Conservation (phyloP, 345 rosid genomes). For the Lenwebbia sp. region DNA sequence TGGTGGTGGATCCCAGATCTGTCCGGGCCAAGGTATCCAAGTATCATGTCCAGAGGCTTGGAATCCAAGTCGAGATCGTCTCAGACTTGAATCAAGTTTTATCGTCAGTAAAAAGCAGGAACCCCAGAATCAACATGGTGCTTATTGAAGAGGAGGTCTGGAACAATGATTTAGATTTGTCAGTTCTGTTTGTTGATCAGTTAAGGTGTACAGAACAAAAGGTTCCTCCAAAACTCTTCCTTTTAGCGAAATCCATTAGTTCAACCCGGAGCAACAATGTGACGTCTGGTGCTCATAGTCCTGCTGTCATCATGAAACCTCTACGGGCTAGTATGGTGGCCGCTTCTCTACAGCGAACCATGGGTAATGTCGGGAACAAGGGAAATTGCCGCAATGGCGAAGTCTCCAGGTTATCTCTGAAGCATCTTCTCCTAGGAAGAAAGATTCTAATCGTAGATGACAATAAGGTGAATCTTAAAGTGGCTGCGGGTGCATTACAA, state of each 20-base stretch:
- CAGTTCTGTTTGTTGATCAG: constrained; percentile 23
- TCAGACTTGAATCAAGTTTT: constrained; percentile 39
- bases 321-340: constrained; percentile 83
- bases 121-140: constrained; percentile 35
- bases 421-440: constrained; percentile 63
- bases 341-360: constrained; percentile 62
- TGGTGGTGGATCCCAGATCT: constrained; percentile 70
- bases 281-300: constrained; percentile 15
- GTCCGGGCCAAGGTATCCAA: constrained; percentile 65
- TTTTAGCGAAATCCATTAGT: constrained; percentile 46
- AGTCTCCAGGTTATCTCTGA: constrained; percentile 37
- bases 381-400: constrained; percentile 49
- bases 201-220: constrained; percentile 15
- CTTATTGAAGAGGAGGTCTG: constrained; percentile 82
- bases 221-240: constrained; percentile 40
- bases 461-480: constrained; percentile 75
- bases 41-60: constrained; percentile 78
- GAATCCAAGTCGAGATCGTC: constrained; percentile 55
- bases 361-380: constrained; percentile 50
- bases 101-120: constrained; percentile 17
- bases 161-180: constrained; percentile 37
- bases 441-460: constrained; percentile 82
- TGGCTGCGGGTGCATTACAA: constrained; percentile 85
- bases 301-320: constrained; percentile 65
- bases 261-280: constrained; percentile 15